These are phyloP conservation scores for Thymus quinquecostatus DNA, from an alignment of 257 asterid genomes.

Conservation along the genomic window DNA sequence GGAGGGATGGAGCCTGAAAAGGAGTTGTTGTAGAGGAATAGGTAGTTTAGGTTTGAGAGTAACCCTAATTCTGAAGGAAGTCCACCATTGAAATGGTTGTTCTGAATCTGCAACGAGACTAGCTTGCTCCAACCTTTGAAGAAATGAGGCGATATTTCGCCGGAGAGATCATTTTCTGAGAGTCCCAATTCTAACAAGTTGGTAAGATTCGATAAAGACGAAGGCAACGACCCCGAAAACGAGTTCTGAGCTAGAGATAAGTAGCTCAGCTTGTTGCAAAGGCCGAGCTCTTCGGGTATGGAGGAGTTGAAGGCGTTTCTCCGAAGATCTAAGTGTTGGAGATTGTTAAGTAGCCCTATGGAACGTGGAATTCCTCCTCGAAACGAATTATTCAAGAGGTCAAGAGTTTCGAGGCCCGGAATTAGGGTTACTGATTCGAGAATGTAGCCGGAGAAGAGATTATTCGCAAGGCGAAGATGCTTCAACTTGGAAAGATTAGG, in stretches of 20 bases:
- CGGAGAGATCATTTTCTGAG: conserved; percentile 61
- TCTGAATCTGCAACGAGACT: conserved; percentile 63
- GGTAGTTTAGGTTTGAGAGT: conserved; percentile 36
- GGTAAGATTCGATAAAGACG: conserved; percentile 57
- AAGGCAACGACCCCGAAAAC: conserved; percentile 63
- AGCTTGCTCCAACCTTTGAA: conserved; percentile 58
- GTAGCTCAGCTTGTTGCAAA: conserved; percentile 44
- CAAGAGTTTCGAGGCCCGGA: conserved; percentile 44
- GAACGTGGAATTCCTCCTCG: conserved; percentile 47
- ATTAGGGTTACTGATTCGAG: conserved; percentile 46
- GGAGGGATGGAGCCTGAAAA: conserved; percentile 65
- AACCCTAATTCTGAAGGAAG: conserved; percentile 62
- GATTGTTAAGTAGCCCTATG: conserved; percentile 43
- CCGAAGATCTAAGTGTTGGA: conserved; percentile 41
- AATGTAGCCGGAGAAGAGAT: conserved; percentile 55
- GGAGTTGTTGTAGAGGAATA: conserved; percentile 48
- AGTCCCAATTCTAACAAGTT: conserved; percentile 51
- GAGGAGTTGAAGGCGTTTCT: conserved; percentile 42
- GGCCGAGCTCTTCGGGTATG: conserved; percentile 52
- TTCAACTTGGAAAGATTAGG: conserved; percentile 53
- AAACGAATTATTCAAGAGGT: conserved; percentile 55
- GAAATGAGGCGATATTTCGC: conserved; percentile 48
- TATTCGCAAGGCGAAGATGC: conserved; percentile 46
- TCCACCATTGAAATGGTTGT: conserved; percentile 56
- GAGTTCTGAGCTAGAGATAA: conserved; percentile 45